Base-by-base conservation (phyloP, 345 rosid species). In the Bruguiera sexangula region DNA sequence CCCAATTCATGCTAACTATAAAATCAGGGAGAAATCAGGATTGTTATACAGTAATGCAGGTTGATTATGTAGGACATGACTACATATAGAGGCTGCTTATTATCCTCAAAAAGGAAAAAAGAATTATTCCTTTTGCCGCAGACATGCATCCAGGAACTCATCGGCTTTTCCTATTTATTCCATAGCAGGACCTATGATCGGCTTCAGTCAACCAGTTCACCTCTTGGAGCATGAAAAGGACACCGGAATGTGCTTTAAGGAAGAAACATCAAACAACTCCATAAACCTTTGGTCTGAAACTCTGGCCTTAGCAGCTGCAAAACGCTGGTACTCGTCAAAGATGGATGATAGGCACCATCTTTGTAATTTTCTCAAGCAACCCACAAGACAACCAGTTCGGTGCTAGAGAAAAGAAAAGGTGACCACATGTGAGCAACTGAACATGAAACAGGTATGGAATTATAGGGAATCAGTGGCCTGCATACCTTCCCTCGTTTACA, bases 401-500 rank as follows among this genome's bases (percentile, higher is more conserved):
- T 94, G 98, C 98, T 94, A 89, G 50, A 84, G 39, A 66, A 22
- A 65, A 18, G 27, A 62, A 32, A 66, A 61, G 20, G 22, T 29
- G 43, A 2, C 22, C 30, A 57, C 26, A 3, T 18, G 24, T 31
- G 52, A 24, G 5, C 53, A 24, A 37, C 27, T 24, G 62, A 63
- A 59, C 55, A 19, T 19, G 46, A 58, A 71, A 62, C 34, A 24
- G 22, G 59, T 1, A 48, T 43, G 46, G 13, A 67, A 67, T n/a
- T 52, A 15, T 11, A 16, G 8, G 18, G 46, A 15, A 62, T 50
- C 13, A 34, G 63, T 36, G 43, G 20, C 24, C 37, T 21, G 75
- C 81, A 58, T 81, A 91, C 98, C 97, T 94, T 94, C 73, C 98
- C 98, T 52, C 97, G 76, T 43, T 94, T 94, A 71, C 97, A 94